Conservation (phyloP, 169 alveolate genomes). For the Nephromyces sp. region DNA sequence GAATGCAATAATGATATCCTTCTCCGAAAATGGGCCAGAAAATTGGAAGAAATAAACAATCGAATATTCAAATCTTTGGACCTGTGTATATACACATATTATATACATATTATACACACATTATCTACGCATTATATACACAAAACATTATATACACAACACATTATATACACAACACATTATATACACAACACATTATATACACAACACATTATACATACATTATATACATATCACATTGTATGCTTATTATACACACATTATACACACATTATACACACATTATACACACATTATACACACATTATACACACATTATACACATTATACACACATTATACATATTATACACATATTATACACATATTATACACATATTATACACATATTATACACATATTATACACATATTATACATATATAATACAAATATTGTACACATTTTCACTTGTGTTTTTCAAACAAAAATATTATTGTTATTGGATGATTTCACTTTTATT, state of each 20-base stretch:
- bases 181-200: not conserved
- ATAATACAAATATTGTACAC: too few relatives aligned
- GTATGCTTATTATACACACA: not conserved
- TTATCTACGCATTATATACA: not conserved
- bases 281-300: too few relatives aligned
- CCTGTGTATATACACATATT: not conserved
- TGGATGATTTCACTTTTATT: too few relatives aligned
- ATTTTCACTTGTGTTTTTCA: too few relatives aligned
- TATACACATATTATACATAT: too few relatives aligned
- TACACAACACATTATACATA: not conserved
- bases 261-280: not conserved
- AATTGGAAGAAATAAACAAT: not conserved
- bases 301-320: too few relatives aligned
- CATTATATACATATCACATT: not conserved
- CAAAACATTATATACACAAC: not conserved
- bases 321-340: too few relatives aligned
- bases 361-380: too few relatives aligned
- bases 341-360: too few relatives aligned
- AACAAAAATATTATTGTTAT: too few relatives aligned
- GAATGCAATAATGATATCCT: not conserved
- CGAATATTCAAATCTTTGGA: not conserved
- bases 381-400: too few relatives aligned
- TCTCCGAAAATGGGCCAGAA: not conserved
- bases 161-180: not conserved
- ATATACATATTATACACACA: not conserved